phyloP scores from a whole-genome alignment of 441 rosid species.

The Geranium incanum region DNA sequence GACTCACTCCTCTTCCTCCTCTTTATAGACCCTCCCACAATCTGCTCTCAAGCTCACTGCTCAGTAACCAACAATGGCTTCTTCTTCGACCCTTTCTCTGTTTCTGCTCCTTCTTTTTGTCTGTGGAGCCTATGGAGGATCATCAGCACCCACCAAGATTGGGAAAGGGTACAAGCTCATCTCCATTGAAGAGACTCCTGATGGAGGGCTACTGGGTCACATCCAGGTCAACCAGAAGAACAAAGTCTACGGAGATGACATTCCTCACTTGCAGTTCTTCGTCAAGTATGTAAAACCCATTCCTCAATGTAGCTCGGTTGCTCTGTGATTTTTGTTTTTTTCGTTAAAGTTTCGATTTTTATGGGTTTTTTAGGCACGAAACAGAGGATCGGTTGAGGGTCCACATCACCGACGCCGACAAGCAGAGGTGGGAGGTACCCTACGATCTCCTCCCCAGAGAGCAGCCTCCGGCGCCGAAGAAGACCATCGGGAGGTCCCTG shows the following conservation, averaged over 20 bases:
- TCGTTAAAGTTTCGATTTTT: not conserved
- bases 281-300: constrained; percentile 51
- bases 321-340: not conserved
- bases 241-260: constrained; percentile 71
- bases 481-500: constrained; percentile 43
- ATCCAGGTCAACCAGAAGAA: constrained; percentile 73
- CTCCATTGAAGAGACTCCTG: constrained; percentile 62
- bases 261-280: constrained; percentile 60
- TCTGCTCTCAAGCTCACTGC: not conserved
- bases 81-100: constrained; percentile 7
- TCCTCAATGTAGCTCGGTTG: not conserved
- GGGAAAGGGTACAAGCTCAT: constrained; percentile 82
- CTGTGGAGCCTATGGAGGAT: not conserved
- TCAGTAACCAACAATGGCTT: not conserved
- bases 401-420: constrained; percentile 73
- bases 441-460: constrained; percentile 73
- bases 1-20: not conserved
- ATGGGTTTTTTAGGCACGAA: constrained; percentile 52
- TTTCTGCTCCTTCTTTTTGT: constrained; percentile 26
- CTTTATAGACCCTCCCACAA: not conserved
- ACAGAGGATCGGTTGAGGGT: constrained; percentile 65
- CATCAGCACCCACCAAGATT: constrained; percentile 32
- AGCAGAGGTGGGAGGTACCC: constrained; percentile 92
- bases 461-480: constrained; percentile 46
- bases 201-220: constrained; percentile 64